Evolutionary conservation across 1,284 basidiomycete genomes (phyloP).

Genomic region (Trichosporon sp.): DNA sequence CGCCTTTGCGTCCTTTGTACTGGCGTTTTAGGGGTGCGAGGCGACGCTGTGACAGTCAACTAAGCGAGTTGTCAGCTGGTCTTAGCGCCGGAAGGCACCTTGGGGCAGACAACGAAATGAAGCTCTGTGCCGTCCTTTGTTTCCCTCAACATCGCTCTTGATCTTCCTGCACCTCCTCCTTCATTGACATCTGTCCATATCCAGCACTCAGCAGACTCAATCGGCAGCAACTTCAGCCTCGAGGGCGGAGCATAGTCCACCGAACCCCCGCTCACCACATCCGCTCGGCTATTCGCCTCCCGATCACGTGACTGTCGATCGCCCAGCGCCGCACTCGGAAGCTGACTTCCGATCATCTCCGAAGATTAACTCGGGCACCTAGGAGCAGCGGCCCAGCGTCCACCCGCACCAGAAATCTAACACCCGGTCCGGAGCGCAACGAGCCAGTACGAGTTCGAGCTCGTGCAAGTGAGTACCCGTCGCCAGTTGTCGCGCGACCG

Average conservation of each 20-base stretch:
- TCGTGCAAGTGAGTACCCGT: conserved; percentile 4
- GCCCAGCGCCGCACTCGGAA: neutral
- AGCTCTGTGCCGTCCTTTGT: neutral
- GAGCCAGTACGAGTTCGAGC: neutral
- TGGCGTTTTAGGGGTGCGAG: neutral
- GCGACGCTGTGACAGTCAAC: neutral
- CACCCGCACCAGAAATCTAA: neutral
- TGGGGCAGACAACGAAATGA: neutral
- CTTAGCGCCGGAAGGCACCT: conserved; percentile 6
- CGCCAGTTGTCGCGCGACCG: neutral
- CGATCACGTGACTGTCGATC: neutral
- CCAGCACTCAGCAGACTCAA: no score
- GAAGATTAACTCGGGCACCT: conserved; percentile 3
- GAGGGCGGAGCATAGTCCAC: no score
- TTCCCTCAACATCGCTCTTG: no score
- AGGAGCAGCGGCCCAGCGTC: neutral
- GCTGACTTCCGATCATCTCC: conserved; percentile 23
- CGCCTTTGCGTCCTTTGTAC: neutral
- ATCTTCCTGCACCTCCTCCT: no score
- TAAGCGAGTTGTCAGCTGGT: conserved; percentile 5
- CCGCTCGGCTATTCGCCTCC: neutral
- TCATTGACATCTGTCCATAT: no score
- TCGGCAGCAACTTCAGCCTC: neutral
- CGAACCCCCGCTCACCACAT: neutral
- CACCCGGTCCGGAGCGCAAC: neutral